Evolutionary conservation across 768 basidiomycete genomes (phyloP).

Genomic region (Trametes maxima): DNA sequence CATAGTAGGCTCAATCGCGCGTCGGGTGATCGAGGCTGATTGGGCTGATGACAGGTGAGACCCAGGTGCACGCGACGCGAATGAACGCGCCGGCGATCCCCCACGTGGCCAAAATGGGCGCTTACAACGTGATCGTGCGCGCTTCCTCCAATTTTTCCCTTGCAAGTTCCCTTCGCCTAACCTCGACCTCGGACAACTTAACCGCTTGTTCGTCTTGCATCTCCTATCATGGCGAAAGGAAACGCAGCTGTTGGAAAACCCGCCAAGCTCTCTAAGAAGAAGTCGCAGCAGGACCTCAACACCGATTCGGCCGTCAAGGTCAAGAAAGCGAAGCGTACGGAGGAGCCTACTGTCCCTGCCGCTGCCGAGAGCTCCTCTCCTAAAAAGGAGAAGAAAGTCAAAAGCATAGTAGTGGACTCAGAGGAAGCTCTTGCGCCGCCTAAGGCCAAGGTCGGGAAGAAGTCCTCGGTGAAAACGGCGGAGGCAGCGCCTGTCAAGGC

Average conservation of each 20-base stretch:
- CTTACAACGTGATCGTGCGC: slow-evolving; percentile 1
- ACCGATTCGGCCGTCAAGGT: slow-evolving; percentile 18
- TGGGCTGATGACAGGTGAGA: no score
- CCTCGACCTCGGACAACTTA: background rate
- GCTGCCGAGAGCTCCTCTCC: background rate
- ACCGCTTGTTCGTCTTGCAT: background rate
- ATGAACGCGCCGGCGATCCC: slow-evolving; percentile 9
- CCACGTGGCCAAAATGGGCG: slow-evolving; percentile 22
- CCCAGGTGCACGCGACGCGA: slow-evolving; percentile 11
- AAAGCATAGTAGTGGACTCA: slow-evolving; percentile 8
- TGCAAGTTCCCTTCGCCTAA: background rate
- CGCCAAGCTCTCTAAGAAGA: slow-evolving; percentile 25
- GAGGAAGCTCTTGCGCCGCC: background rate
- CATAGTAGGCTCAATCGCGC: no score
- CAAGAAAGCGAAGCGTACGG: slow-evolving; percentile 15
- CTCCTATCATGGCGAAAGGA: slow-evolving; percentile 10
- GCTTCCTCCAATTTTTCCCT: slow-evolving; percentile 12
- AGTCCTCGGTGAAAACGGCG: background rate
- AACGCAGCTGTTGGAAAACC: slow-evolving; percentile 9
- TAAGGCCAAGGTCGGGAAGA: slow-evolving; percentile 8
- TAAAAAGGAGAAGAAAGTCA: slow-evolving; percentile 15
- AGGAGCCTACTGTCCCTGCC: background rate
- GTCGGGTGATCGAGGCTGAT: no score
- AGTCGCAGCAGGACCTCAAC: slow-evolving; percentile 20
- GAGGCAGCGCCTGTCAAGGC: slow-evolving; percentile 6